Base-by-base conservation (phyloP, 176 grass and related monocot genomes). In the Paspalum notatum region DNA sequence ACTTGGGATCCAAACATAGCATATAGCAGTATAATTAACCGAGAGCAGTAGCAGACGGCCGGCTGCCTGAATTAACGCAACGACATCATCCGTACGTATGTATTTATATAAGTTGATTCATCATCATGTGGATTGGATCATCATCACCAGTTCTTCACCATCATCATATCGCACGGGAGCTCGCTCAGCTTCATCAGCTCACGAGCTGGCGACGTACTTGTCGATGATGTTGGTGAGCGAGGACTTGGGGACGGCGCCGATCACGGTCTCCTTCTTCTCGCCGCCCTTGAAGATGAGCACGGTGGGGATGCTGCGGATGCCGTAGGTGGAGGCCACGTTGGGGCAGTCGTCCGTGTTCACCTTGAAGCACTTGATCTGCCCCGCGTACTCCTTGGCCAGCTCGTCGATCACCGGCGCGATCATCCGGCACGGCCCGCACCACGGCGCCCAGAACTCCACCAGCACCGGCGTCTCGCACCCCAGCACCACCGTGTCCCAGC, bases 391-490 rank as follows among this genome's bases (percentile, higher is more conserved):
- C 81, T 93, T 93, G 15, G 96, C 96, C 67, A 99, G 82, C 65
- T 99, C 96, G 41, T 93, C 88, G 54, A 95, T 93, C 77, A 95
- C 82, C 83, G 96, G 96, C 39, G 90, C 90, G 46, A 99, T 95
- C 96, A 95, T 95, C 80, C 88, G 65, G 90, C 96, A 99, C 11
- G 92, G 96, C 8, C 96, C 96, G 75, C 96, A 99, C 96, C 96
- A 99, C 71, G 96, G 96, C 27, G 96, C 96, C 96, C 96, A 99
- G 79, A 99, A 99, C 54, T 99, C 96, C 52, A 99, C 96, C 79
- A 99, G 86, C 69, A 95, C 96, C 44, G 96, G 96, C 58, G 86
- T 45, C 44, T 91, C 85, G 75, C 87, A 89, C 41, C 37, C 85
- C 2, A 89, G 65, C 49, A 97, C 94, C 80, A 94, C 22, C 72